A percentile compares a stretch with the other conserved stretches of the same genome.
These are phyloP conservation scores for Adenanthera pavonina DNA, from an alignment of 306 rosid genomes.

Conservation along the genomic window DNA sequence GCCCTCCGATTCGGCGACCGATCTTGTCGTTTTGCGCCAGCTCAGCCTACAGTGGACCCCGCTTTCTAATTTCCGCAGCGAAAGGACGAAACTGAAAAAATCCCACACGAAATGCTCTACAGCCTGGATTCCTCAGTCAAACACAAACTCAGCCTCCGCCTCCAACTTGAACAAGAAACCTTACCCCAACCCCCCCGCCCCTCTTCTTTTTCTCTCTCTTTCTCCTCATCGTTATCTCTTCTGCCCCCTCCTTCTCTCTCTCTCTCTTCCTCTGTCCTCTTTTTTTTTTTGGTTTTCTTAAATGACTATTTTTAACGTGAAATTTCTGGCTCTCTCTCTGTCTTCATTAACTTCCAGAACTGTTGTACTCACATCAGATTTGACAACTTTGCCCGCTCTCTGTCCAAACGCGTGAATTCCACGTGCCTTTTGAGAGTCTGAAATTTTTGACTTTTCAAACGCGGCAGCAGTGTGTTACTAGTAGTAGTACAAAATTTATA, in stretches of 20 bases:
- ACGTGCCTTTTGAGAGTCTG: not conserved
- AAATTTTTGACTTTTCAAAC: too few species aligned
- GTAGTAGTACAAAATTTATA: too few species aligned
- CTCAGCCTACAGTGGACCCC: slow-evolving; percentile 53
- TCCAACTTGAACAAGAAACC: slow-evolving; percentile 42
- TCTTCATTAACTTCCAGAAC: slow-evolving; percentile 51
- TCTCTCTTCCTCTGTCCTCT: not conserved
- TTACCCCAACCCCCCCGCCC: slow-evolving; percentile 52
- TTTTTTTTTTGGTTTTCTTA: slow-evolving; percentile 1
- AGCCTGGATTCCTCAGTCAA: slow-evolving; percentile 91
- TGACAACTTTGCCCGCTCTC: slow-evolving; percentile 19
- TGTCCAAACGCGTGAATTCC: not conserved
- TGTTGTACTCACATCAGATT: slow-evolving; percentile 32
- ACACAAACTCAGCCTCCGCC: slow-evolving; percentile 68
- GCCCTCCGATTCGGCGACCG: slow-evolving; percentile 83
- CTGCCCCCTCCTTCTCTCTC: slow-evolving; percentile 7
- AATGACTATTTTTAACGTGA: slow-evolving; percentile 36
- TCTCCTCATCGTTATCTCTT: slow-evolving; percentile 64
- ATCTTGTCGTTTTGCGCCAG: slow-evolving; percentile 75
- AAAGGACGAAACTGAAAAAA: slow-evolving; percentile 51
- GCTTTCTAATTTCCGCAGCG: not conserved
- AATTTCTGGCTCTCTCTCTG: slow-evolving; percentile 43
- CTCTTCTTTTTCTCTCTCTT: not conserved
- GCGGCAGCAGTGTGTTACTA: too few species aligned
- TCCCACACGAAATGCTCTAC: slow-evolving; percentile 74